These are phyloP conservation scores for Rhodotorula babjevae DNA, from an alignment of 768 basidiomycete species.

Conservation along the genomic window DNA sequence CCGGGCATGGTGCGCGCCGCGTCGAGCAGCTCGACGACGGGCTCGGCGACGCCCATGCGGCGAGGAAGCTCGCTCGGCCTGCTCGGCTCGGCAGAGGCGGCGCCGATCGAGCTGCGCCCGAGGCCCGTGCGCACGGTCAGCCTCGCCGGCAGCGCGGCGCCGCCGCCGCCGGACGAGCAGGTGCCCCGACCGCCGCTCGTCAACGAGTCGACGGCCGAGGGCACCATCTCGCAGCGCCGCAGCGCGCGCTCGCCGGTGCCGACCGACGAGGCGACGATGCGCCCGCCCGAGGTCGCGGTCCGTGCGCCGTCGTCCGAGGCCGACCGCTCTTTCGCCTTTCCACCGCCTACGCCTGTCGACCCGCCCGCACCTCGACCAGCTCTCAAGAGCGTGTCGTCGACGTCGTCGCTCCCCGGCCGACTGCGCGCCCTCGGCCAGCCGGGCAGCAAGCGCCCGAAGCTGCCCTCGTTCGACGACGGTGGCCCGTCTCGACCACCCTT, in stretches of 20 bases:
- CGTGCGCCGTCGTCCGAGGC: constrained; percentile 24
- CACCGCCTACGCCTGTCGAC: background rate
- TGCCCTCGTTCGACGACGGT: constrained; percentile 20
- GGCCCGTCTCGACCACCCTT: background rate
- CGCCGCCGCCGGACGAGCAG: background rate
- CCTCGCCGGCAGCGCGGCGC: background rate
- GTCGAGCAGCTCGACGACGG: background rate
- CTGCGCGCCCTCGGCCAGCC: constrained; percentile 35
- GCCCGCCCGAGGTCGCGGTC: constrained; percentile 13
- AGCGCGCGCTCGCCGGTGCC: background rate
- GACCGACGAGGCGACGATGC: background rate
- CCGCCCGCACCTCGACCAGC: background rate
- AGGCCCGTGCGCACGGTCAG: background rate
- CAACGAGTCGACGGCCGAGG: constrained; percentile 8
- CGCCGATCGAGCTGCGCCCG: background rate
- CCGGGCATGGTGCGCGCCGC: background rate
- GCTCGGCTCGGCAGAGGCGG: background rate
- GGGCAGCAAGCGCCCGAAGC: constrained; percentile 28
- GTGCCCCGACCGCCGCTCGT: background rate
- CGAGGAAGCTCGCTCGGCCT: background rate
- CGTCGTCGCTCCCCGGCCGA: constrained; percentile 24
- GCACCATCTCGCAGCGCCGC: constrained; percentile 29
- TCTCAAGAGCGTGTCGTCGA: background rate
- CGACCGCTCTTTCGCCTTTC: background rate
- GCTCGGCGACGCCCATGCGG: background rate